phyloP scores from a whole-genome alignment of 2,329 filamentous ascomycete species.

The Penicillium vulpinum region DNA sequence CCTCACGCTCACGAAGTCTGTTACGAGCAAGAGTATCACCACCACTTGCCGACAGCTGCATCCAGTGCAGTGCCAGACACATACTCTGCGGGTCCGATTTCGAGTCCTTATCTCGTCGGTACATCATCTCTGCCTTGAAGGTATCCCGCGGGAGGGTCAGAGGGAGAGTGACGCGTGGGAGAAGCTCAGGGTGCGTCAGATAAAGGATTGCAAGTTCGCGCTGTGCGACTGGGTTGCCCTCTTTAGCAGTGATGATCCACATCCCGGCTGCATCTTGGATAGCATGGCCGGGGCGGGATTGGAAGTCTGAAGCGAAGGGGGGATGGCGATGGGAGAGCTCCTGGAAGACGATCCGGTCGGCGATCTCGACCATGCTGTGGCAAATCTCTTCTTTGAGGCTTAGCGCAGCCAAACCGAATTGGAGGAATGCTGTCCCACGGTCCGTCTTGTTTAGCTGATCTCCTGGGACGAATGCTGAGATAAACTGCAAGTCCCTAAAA shows the following conservation, averaged over 20 bases:
- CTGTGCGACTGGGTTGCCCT: slow-evolving; percentile 84
- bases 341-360: slow-evolving; percentile 66
- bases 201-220: slow-evolving; percentile 92
- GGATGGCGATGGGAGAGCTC: slow-evolving; percentile 44
- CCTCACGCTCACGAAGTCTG: slow-evolving; percentile 72
- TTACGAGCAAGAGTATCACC: slow-evolving; percentile 81
- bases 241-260: slow-evolving; percentile 90
- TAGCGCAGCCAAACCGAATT: slow-evolving; percentile 84
- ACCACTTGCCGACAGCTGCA: slow-evolving; percentile 84
- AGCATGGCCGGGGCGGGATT: slow-evolving; percentile 31
- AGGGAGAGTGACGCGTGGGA: slow-evolving; percentile 76
- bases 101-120: slow-evolving; percentile 59
- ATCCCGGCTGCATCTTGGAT: slow-evolving; percentile 79
- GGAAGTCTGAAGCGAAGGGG: slow-evolving; percentile 32
- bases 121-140: slow-evolving; percentile 85
- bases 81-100: slow-evolving; percentile 83
- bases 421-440: slow-evolving; percentile 79
- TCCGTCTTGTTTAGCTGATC: slow-evolving; percentile 59
- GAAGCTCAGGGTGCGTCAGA: slow-evolving; percentile 83
- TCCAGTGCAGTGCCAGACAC: slow-evolving; percentile 96
- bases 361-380: slow-evolving; percentile 76
- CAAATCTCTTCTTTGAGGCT: slow-evolving; percentile 84
- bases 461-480: slow-evolving; percentile 61
- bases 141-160: slow-evolving; percentile 82
- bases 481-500: slow-evolving; percentile 77